Evolutionary conservation across 495 filamentous ascomycete species (phyloP), one percentile per base, ranked within the genome.

Genomic region (Glonium stellatum): DNA sequence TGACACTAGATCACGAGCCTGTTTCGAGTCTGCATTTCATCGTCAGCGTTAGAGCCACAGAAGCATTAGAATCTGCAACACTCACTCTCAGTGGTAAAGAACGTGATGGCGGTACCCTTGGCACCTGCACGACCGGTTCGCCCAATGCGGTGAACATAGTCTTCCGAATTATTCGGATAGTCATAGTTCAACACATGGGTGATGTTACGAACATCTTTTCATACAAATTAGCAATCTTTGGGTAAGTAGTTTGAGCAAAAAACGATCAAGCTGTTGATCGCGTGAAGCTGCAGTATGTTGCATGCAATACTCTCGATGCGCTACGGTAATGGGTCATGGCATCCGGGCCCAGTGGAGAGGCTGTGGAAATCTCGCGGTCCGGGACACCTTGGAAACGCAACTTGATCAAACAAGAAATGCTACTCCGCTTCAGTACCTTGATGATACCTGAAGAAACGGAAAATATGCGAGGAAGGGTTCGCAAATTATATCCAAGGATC

Each of bases 151-250:
- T 77, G 75, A 67, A 77, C 71, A 57, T 77, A 77, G 62, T 77
- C 75, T 67, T 77, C 75, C 76, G 93, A 97, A 80, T 98, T 98
- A 82, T 97, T 97, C 73, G 93, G 93, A 75, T 96, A 96, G 77
- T 98, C 93, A 88, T 97, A 97, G 86, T 98, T 98, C 78, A 98
- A 82, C 79, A 98, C 93, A 79, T 98, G 93, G 76, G 92, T 97
- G 78, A 98, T 98, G 82, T 98, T 92, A 76, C 91, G 91, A 82
- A 98, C 93, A 86, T 98, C 93, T 98, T 96, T 48, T 85, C 57
- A 59, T 73, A 63, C 68, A 75, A 73, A 89, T 97, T 96, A 97
- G 92, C 90, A 82, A 63, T 65, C 79, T 67, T 75, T 73, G 77
- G 70, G 65, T 63, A 59, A 68, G 62, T 72, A 73, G 70, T 65